Evolutionary conservation across 2,329 filamentous ascomycete genomes (phyloP).

Genomic region (Epichloe elymi): DNA sequence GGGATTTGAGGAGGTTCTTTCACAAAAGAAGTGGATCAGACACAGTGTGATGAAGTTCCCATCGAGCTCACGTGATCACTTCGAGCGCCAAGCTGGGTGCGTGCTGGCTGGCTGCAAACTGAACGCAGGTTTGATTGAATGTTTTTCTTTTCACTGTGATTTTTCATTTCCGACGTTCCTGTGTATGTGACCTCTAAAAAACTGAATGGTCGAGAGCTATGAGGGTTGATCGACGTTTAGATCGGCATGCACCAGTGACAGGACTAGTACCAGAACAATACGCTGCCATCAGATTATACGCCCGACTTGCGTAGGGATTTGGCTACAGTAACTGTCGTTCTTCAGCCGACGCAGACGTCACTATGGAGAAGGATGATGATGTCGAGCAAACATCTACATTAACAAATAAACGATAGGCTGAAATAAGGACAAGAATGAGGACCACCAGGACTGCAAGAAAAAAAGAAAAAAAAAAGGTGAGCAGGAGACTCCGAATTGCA

Average conservation of each 20-base stretch:
- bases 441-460: neutral
- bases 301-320: too few species aligned
- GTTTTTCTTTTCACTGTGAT: too few species aligned
- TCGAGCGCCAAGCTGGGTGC: neutral
- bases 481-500: conserved; percentile 8
- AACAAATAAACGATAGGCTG: neutral
- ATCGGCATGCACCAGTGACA: neutral
- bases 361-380: neutral
- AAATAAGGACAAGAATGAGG: neutral
- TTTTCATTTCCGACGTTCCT: neutral
- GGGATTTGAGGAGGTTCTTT: conserved; percentile 11
- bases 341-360: too few species aligned
- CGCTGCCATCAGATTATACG: too few species aligned
- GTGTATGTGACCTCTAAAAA: neutral
- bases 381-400: conserved; percentile 3
- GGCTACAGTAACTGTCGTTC: too few species aligned
- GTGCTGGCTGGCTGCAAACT: too few species aligned
- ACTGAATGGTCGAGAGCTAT: too few species aligned
- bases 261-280: neutral
- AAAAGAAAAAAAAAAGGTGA: conserved; percentile 1
- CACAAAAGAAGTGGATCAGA: conserved; percentile 9
- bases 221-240: neutral
- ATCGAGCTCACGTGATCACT: conserved; percentile 9
- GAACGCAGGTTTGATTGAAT: too few species aligned
- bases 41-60: neutral